Base-by-base conservation (phyloP, 768 basidiomycete genomes). In the Podaxis rugospora region DNA sequence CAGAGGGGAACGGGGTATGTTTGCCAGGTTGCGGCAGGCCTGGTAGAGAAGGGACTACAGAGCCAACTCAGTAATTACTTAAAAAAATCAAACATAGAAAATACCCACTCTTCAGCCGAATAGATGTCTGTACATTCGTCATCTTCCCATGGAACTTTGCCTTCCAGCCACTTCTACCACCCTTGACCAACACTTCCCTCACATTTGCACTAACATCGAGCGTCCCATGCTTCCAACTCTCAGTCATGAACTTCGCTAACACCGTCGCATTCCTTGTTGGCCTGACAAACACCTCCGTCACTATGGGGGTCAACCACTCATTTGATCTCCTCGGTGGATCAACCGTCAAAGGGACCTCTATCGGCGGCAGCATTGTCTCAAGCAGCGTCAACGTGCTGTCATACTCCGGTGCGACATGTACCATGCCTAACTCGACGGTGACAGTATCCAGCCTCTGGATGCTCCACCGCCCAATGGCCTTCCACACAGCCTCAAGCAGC, bases 381-480 rank as follows among this genome's bases (percentile, higher is more conserved):
- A 80, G 78, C 4, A 92, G 81, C 3, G 76, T 64, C 6, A 71
- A 63, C 0, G 71, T 69, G 2, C 74, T 70, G 51, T 82, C 72
- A 52, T 76, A 64, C 49, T 78, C 71, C 4, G 85, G 78, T 25
- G 76, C 71, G 2, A 92, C 68, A 32, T 75, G 68, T 61, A 89
- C 76, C 2, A 78, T 79, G 50, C 77, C 80, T 56, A 87, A 71
- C 57, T 79, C 73, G 44, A 88, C 78, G 4, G 89, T 80, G 11
- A 89, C 81, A 13, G 72, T 76, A 63, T 83, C 81, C 55, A 93
- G 65, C 11, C 69, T 72, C 36, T 76, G 76, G 32, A 92, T 79
- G 4, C 88, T 83, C 81, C 88, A 86, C 36, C 88, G 78, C 2
- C 89, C 90, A 16, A 91, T 60, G 1, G 80, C 75, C 71, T 88